Base-by-base conservation (phyloP, 805 yeast species). In the Diddensiella santjacobensis region DNA sequence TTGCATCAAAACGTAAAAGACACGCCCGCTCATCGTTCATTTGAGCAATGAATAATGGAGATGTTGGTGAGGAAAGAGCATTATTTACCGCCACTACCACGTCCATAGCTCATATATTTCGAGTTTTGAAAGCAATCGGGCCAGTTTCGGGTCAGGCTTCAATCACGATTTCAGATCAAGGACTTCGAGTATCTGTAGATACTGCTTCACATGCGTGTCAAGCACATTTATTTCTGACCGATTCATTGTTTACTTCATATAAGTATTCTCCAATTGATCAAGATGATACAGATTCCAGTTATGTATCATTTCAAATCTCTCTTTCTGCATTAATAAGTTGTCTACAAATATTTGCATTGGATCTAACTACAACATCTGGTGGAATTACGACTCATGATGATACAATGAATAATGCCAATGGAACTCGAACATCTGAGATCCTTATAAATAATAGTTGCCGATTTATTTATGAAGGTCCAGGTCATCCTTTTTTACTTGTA, bases 401-500 rank as follows among this genome's bases (percentile, higher is more conserved):
- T 17, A 44, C 40, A 19, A 40, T 5, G n/a, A 22, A 17, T n/a
- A 33, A 17, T 33, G 15, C 22, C 26, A 24, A 3, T 20, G 19
- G 23, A 3, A 10, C 6, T n/a, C 5, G 33, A 6, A 8, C 6
- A n/a, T 11, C 33, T 4, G 18, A 11, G 18, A 23, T 23, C 4
- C 15, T 23, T 10, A 17, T 30, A 20, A 40, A 57, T 22, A 47
- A 59, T 45, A 55, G 62, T 45, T 56, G 61, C 46, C 42, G 80
- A 4, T 51, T 81, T 47, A 70, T 75, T 18, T 77, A 75, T 56
- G 63, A 70, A 40, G 77, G 78, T 0, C 59, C 66, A 4, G 83
- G 82, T 0, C 59, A 71, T 6, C 83, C 83, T 0, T 79, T 83
- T 55, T 69, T 75, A 0, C 51, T 83, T 18, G 72, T 75, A 2